Evolutionary conservation across 2,329 filamentous ascomycete species (phyloP), one percentile per base, ranked within the genome.

Genomic region (Septoria linicola): DNA sequence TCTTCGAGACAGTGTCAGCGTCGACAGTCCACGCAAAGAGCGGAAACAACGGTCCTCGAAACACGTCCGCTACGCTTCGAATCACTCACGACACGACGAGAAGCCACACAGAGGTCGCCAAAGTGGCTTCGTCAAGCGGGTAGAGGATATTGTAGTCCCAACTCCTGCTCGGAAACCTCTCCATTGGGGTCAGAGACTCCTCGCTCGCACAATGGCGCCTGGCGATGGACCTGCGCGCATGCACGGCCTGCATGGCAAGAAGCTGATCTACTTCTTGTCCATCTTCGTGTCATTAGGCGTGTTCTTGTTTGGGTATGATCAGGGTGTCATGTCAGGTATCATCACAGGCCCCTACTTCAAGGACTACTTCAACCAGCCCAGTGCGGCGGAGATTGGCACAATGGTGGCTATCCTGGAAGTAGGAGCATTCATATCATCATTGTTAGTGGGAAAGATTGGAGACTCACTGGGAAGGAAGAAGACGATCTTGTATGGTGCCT

Each of bases 351-450:
- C 83, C 8, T 88, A 87, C 70, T 99, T 99, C 70, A 88, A 85
- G 70, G 83, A 91, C 68, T 96, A 96, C 70, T 97, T 99, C 73
- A 79, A 91, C 64, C 84, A 97, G 63, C 93, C 93, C 16, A 86
- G 88, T 19, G 82, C 82, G 63, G 89, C 90, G 40, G 83, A 96
- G 69, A 85, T 99, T 53, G 93, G 92, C 53, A 97, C 91, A 21
- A 97, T 97, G 86, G 93, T 99, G 51, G 92, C 93, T 60, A 97
- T 99, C 63, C 80, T 99, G 53, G 92, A 96, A 73, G 77, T 97
- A 46, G 93, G 93, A 53, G 93, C 93, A 31, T 87, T 99, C 57
- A 86, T 95, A 63, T 87, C 92, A 16, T 97, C 92, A 1, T 73
- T 99, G 8, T 71, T 85, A 23, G 89, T 97, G 30, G 93, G 93